Evolutionary conservation across 148 eudicot genomes (phyloP), one percentile per base, ranked within the genome.

Genomic region (Vaccinium myrtillus): DNA sequence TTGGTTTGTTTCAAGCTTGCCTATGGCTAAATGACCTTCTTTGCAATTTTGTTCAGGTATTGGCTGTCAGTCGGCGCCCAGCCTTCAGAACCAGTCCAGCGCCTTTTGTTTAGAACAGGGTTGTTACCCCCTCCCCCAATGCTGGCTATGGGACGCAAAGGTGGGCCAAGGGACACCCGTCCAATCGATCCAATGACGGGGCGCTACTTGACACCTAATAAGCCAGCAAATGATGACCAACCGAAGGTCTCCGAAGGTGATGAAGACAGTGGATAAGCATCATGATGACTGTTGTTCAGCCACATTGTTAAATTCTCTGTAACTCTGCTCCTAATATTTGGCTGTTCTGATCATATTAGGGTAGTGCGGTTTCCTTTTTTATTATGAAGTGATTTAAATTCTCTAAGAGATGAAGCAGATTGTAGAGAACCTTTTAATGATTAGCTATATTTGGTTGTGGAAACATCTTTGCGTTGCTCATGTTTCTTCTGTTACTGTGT

Each of bases 61-160:
- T 94, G 98, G 95, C 86, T 93, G 46, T 93, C 99, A 55, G 99
- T 95, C 54, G 99, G 99, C 54, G 99, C 98, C 67, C 98, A 97
- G 78, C 98, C 98, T 43, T 95, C 99, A 4, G 98, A 97, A 15
- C 98, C 98, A 49, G 93, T 97, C 14, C 90, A 95, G 82, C 93
- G 92, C 76, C 90, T 97, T 86, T 91, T 94, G 58, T 97, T 93
- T 82, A 85, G 98, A 82, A 91, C 98, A 59, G 98, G 98, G 67
- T 75, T 97, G 86, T 88, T 97, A 39, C 99, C 99, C n/a, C 99
- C 98, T 58, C 98, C 99, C 3, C 98, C 99, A 8, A 97, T 93
- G 98, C n/a, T 94, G 79, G 98, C 98, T 73, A 87, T 94, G 93
- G 98, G 93, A 25, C 90, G 95, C 49, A 97, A 97, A 90, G 96